phyloP scores from a whole-genome alignment of 2,329 filamentous ascomycete genomes.

The Apiospora malaysiana region DNA sequence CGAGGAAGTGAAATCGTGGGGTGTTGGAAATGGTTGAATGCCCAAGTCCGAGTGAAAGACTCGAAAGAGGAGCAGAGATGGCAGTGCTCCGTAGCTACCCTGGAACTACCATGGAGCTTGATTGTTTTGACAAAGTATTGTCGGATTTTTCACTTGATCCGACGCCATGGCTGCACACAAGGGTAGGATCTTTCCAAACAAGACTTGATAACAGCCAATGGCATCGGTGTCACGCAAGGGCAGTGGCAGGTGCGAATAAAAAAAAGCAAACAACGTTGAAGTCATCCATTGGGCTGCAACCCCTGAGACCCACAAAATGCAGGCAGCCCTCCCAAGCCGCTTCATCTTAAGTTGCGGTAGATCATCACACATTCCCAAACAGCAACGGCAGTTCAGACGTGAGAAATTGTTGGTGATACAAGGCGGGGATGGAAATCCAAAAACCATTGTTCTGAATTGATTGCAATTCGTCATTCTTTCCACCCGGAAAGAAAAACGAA shows the following conservation, averaged over 20 bases:
- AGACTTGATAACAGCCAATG: neutral
- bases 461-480: neutral
- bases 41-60: neutral
- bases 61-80: neutral
- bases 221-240: neutral
- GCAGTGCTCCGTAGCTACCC: neutral
- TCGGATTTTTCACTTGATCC: neutral
- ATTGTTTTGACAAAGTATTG: neutral
- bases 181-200: neutral
- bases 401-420: neutral
- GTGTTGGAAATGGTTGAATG: no score
- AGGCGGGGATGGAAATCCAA: neutral
- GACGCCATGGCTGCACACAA: neutral
- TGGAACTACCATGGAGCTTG: neutral
- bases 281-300: neutral
- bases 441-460: neutral
- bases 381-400: neutral
- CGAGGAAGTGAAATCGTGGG: no score
- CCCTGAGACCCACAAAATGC: conserved; percentile 11
- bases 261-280: neutral
- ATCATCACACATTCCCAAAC: neutral
- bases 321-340: neutral
- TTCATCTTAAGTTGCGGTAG: neutral
- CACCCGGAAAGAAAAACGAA: neutral
- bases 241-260: neutral